phyloP scores from a whole-genome alignment of 805 yeast species.

The Wickerhamomyces bisporus region DNA sequence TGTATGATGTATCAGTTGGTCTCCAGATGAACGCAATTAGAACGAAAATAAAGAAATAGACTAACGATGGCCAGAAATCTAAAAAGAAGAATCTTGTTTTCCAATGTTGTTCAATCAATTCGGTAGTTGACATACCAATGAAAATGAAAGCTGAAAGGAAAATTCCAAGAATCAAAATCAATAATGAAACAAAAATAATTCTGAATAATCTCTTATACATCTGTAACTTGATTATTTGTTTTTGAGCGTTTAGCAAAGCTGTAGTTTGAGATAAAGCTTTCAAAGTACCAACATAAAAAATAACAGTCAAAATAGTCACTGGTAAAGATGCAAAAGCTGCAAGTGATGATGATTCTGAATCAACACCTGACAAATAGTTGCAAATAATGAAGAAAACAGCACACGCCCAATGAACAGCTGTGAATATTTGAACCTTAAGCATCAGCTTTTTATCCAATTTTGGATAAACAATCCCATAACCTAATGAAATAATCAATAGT shows the following conservation, averaged over 20 bases:
- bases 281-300: conserved; percentile 71
- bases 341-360: conserved; percentile 38
- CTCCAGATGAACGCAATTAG: conserved; percentile 92
- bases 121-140: conserved; percentile 68
- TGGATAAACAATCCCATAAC: conserved; percentile 92
- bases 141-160: conserved; percentile 64
- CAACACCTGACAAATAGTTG: conserved; percentile 46
- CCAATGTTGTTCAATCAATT: conserved; percentile 86
- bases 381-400: conserved; percentile 51
- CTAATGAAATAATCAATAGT: conserved; percentile 78
- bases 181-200: conserved; percentile 66
- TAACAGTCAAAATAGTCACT: conserved; percentile 58
- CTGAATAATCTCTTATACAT: conserved; percentile 80
- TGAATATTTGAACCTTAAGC: conserved; percentile 62
- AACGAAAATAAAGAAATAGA: conserved; percentile 78
- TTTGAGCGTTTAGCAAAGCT: conserved; percentile 67
- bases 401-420: conserved; percentile 50
- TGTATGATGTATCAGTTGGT: conserved; percentile 92
- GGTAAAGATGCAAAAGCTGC: conserved; percentile 66
- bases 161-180: conserved; percentile 67
- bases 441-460: conserved; percentile 70
- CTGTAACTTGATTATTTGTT: conserved; percentile 84
- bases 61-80: conserved; percentile 93
- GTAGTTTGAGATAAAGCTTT: conserved; percentile 72
- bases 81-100: conserved; percentile 80